phyloP scores from a whole-genome alignment of 2,329 filamentous ascomycete genomes.

The Fusarium globosum region DNA sequence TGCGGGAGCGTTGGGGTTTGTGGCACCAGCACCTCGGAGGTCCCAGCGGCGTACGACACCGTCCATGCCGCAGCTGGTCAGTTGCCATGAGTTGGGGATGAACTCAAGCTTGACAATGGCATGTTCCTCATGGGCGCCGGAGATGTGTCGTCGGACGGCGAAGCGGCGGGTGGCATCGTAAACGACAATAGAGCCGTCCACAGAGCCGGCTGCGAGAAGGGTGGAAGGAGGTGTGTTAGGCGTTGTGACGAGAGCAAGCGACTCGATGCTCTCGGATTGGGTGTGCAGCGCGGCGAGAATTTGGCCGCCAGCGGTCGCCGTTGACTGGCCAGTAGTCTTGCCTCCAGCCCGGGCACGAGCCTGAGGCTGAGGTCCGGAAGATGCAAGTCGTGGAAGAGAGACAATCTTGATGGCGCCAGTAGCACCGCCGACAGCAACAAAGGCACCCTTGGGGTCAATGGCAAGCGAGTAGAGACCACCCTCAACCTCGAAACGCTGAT shows the following conservation, averaged over 20 bases:
- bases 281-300: conserved; percentile 87
- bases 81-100: conserved; percentile 72
- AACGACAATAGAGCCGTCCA: conserved; percentile 82
- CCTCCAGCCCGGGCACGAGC: conserved; percentile 44
- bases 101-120: conserved; percentile 96
- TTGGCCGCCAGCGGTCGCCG: conserved; percentile 58
- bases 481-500: conserved; percentile 92
- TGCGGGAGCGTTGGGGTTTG: conserved; percentile 45
- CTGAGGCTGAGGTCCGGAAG: conserved; percentile 37
- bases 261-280: conserved; percentile 81
- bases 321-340: conserved; percentile 47
- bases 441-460: conserved; percentile 80
- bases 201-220: conserved; percentile 73
- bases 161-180: conserved; percentile 90
- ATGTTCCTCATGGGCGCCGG: conserved; percentile 85
- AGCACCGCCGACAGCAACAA: conserved; percentile 88
- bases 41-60: conserved; percentile 94
- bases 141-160: conserved; percentile 84
- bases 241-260: conserved; percentile 68
- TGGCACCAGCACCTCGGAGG: conserved; percentile 59
- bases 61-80: conserved; percentile 93
- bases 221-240: conserved; percentile 59
- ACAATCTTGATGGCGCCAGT: conserved; percentile 88
- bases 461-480: conserved; percentile 92
- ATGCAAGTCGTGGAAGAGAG: conserved; percentile 75